Evolutionary conservation across 2,329 filamentous ascomycete genomes (phyloP).

Genomic region (Calycina marina): DNA sequence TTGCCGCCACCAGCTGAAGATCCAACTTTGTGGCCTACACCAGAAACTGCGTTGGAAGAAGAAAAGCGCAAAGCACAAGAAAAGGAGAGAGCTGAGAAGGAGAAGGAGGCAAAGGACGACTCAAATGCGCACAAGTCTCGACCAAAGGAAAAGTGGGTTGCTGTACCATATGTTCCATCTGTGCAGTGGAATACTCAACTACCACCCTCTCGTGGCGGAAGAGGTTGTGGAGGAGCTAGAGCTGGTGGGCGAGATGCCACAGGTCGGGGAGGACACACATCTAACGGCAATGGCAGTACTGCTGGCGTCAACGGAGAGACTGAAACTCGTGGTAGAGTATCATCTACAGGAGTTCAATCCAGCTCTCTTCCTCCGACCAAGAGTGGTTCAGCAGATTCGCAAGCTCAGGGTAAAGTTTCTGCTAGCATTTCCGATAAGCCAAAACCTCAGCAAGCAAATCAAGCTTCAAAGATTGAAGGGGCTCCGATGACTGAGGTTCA

Average conservation of each 20-base stretch:
- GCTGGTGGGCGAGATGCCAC: slow-evolving; percentile 25
- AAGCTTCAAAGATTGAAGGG: slow-evolving; percentile 13
- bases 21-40: slow-evolving; percentile 76
- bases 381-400: slow-evolving; percentile 12
- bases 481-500: slow-evolving; percentile 15
- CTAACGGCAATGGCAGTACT: slow-evolving; percentile 10
- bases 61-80: slow-evolving; percentile 61
- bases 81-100: slow-evolving; percentile 46
- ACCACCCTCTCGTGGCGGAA: slow-evolving; percentile 40
- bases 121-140: slow-evolving; percentile 36
- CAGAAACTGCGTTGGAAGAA: slow-evolving; percentile 63
- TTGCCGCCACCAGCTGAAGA: slow-evolving; percentile 58
- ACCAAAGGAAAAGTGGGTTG: slow-evolving; percentile 73
- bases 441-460: slow-evolving; percentile 5
- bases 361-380: slow-evolving; percentile 20
- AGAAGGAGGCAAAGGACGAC: slow-evolving; percentile 50
- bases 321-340: slow-evolving; percentile 14
- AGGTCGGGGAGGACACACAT: slow-evolving; percentile 22
- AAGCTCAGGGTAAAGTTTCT: slow-evolving; percentile 16
- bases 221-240: slow-evolving; percentile 29
- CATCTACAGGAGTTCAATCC: slow-evolving; percentile 10
- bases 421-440: slow-evolving; percentile 14
- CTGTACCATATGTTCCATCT: slow-evolving; percentile 67
- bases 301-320: slow-evolving; percentile 6
- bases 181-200: slow-evolving; percentile 80